Evolutionary conservation across 331 rosid genomes (phyloP), one percentile per base, ranked within the genome.

Genomic region (Dryas integrifolia): DNA sequence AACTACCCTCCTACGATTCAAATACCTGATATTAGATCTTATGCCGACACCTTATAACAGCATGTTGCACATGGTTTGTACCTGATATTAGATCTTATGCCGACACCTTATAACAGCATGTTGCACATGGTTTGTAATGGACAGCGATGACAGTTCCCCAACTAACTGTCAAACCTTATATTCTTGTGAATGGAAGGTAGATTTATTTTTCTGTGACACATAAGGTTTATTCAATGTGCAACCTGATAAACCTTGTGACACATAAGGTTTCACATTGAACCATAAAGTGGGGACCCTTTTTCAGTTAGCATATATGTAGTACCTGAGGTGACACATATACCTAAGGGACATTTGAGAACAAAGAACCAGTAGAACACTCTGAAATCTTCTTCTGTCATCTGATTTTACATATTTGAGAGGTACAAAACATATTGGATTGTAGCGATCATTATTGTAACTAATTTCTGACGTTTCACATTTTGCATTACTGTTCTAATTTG

Each of bases 61-160:
- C 74, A 47, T 46, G 50, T 55, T 57, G 18, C 21, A 44, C 60
- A 69, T 58, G 26, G 45, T 58, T 48, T 67, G 35, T 16, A 46
- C 14, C 40, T 38, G 58, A 18, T 41, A 18, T 4, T 5, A 39
- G 68, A 72, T 58, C 47, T 59, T 67, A 9, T 5, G 53, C 7
- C 5, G 8, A 55, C 62, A 39, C 53, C 61, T 52, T 10, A 18
- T 44, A 7, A 8, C 68, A 9, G 16, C 74, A 47, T 46, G 50
- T 55, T 57, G 18, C 21, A 44, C 60, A 69, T 58, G 26, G 45
- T 58, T 48, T 67, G 35, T 16, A 46, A 52, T 35, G 79, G 61
- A 40, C 53, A 13, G 5, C 79, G 15, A 45, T 44, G 44, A 12
- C 9, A 30, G 67, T 38, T 74, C 44, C 10, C 5, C 15, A 12